Base-by-base conservation (phyloP, 176 grass and related monocot genomes). In the bread wheat (Triticum aestivum) region DNA sequence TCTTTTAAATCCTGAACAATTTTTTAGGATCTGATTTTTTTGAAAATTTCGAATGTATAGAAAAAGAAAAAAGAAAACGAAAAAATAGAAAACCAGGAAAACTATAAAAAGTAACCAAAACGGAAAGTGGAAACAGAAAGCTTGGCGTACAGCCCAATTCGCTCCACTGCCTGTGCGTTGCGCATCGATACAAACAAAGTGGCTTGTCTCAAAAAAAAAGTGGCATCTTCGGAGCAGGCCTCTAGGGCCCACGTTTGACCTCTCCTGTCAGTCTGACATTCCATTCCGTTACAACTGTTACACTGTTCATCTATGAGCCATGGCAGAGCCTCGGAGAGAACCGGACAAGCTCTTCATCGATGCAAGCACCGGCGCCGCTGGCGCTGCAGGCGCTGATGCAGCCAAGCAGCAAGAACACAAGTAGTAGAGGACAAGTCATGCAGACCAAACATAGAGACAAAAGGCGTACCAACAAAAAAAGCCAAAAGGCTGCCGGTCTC, bases 321-420 rank as follows among this genome's bases (percentile, higher is more conserved):
- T 51, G 13, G 47, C 13, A 51, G 1, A 5, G 14, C 14, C 14
- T 52, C 41, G 17, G 17, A 15, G 11, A 77, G 72, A 75, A 47
- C 41, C 59, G 52, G 39, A 51, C 63, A 65, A 12, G 18, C 71
- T 12, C 5, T 51, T 52, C 18, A 52, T 77, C 26, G 24, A 66
- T 47, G 42, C 42, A 44, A 44, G 44, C 14, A 52, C 5, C 49
- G 49, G 14, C 49, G 47, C 14, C 14, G 47, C 47, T 51, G 47
- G 14, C 42, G 42, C 13, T 24, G 47, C 47, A 15, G 47, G 14
- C 42, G 42, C 13, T 24, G 39, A 77, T 85, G 39, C 8, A 23
- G 83, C 29, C n/a, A 69, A 85, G 21, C 30, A 39, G 73, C 32
- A 69, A 20, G 13, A 78, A 47, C 83, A 68, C 73, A 78, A 69